Percentiles rank a stretch among this genome's conserved stretches.
These are phyloP conservation scores for Kodamaea kakaduensis DNA, from an alignment of 805 yeast genomes.

Conservation along the genomic window DNA sequence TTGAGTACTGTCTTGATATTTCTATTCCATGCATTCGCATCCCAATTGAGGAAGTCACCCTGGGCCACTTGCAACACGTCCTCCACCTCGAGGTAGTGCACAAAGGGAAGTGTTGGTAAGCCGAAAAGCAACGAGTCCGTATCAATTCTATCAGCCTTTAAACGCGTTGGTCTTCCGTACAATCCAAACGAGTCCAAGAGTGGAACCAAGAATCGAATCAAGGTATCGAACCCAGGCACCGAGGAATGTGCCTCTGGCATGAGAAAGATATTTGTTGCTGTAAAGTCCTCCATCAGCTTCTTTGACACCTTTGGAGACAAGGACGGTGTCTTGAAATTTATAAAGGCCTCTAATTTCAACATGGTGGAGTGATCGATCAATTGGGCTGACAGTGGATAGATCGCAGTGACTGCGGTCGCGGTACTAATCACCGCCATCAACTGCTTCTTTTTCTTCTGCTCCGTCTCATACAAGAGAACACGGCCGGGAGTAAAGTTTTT, in stretches of 20 bases:
- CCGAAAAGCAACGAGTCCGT: conserved; percentile 40
- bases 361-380: conserved; percentile 85
- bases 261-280: conserved; percentile 39
- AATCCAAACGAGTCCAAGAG: conserved; percentile 41
- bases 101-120: conserved; percentile 43
- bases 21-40: conserved; percentile 31
- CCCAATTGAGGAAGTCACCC: conserved; percentile 34
- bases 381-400: conserved; percentile 82
- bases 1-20: conserved; percentile 29
- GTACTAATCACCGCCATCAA: conserved; percentile 76
- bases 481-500: conserved; percentile 55
- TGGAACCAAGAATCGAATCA: conserved; percentile 41
- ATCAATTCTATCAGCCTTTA: conserved; percentile 41
- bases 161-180: conserved; percentile 42
- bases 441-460: conserved; percentile 62
- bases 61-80: conserved; percentile 26
- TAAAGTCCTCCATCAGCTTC: conserved; percentile 29
- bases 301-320: conserved; percentile 31
- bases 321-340: conserved; percentile 48
- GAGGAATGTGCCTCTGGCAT: conserved; percentile 44
- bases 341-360: conserved; percentile 83
- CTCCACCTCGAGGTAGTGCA: conserved; percentile 36
- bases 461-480: conserved; percentile 77
- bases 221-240: conserved; percentile 48
- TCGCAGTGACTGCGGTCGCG: conserved; percentile 75